Conservation (phyloP, 306 rosid genomes). For the Quillaja saponaria region DNA sequence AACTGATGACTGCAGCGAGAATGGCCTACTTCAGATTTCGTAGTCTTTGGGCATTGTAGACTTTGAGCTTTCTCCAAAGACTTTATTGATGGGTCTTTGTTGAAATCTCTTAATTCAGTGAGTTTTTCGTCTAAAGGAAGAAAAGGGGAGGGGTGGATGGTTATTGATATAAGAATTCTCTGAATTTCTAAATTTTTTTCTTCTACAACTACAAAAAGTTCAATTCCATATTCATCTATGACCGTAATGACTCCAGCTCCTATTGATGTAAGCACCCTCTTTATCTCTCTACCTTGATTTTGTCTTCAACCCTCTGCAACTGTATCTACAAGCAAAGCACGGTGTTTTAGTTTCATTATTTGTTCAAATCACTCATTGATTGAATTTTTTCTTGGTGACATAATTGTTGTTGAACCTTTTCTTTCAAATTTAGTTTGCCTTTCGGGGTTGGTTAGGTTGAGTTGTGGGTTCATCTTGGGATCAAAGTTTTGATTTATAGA, state of each 20-base stretch:
- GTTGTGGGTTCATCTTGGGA: constrained; percentile 49
- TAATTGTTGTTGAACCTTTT: constrained; percentile 28
- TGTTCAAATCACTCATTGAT: constrained; percentile 21
- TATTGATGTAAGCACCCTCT: constrained; percentile 57
- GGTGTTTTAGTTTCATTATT: neutral
- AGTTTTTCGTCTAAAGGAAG: no score
- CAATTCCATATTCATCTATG: constrained; percentile 51
- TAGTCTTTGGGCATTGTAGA: no score
- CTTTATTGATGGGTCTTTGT: no score
- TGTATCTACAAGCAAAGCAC: constrained; percentile 1
- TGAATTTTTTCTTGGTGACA: constrained; percentile 21
- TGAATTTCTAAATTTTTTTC: constrained; percentile 33
- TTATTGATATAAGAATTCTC: no score
- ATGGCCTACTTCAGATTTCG: no score
- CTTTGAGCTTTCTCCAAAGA: no score
- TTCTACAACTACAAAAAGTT: constrained; percentile 33
- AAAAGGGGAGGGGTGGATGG: no score
- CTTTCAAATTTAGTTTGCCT: constrained; percentile 33
- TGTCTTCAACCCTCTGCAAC: constrained; percentile 26
- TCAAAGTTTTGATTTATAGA: constrained; percentile 37
- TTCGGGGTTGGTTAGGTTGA: constrained; percentile 12
- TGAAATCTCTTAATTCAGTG: no score
- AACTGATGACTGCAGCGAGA: no score
- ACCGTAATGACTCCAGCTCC: constrained; percentile 77
- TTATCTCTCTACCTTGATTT: neutral